Percentiles rank a stretch among this genome's conserved stretches.
Evolutionary conservation across 129 eudicot genomes (phyloP).

Genomic region (Escallonia rubra): DNA sequence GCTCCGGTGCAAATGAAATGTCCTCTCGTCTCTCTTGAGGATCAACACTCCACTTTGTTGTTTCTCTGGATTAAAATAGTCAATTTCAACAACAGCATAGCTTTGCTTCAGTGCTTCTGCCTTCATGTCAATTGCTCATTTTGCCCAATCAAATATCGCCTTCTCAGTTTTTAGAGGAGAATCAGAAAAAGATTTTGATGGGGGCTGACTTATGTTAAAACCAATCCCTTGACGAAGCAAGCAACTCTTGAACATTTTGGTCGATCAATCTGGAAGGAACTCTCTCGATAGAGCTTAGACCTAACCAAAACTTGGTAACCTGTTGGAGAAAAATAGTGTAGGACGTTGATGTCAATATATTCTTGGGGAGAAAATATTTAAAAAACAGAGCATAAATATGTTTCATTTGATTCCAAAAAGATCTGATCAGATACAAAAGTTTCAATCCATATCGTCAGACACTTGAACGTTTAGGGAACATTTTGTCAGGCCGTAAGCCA

Average conservation of each 20-base stretch:
- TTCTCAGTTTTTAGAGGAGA: conserved; percentile 3
- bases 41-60: conserved; percentile 2
- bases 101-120: not conserved
- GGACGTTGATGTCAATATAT: too few relatives aligned
- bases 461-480: too few relatives aligned
- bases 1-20: conserved; percentile 5
- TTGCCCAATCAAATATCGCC: conserved; percentile 6
- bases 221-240: conserved; percentile 7
- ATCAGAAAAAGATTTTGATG: not conserved
- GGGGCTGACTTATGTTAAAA: conserved; percentile 9
- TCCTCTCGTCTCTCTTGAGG: not conserved
- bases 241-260: not conserved
- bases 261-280: not conserved
- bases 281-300: conserved; percentile 18
- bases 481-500: too few relatives aligned
- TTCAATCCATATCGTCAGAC: too few relatives aligned
- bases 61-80: not conserved
- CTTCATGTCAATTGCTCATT: not conserved
- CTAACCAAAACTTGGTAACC: conserved; percentile 38
- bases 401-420: too few relatives aligned
- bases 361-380: too few relatives aligned
- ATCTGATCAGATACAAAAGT: too few relatives aligned
- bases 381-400: too few relatives aligned
- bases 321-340: too few relatives aligned
- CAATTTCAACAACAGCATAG: not conserved